Conservation (phyloP, 108 stramenopile genomes). For the Cyclotella kingstonii region DNA sequence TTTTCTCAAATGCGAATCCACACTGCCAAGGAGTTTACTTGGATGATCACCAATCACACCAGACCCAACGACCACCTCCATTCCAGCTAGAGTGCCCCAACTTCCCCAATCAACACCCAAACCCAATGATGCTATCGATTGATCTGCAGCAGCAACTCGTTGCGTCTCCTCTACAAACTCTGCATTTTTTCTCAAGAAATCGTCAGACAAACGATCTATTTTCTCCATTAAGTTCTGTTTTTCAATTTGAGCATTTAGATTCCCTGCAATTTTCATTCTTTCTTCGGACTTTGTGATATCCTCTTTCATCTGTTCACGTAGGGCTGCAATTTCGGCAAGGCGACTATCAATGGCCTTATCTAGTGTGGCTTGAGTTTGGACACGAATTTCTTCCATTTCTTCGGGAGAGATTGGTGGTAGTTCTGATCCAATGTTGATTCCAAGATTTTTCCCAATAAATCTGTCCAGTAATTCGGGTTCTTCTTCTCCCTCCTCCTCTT, state of each 20-base stretch:
- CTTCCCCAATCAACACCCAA: slow-evolving; percentile 50
- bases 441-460: slow-evolving; percentile 31
- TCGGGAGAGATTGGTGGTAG: slow-evolving; percentile 8
- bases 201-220: slow-evolving; percentile 58
- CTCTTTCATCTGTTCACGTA: slow-evolving; percentile 43
- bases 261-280: slow-evolving; percentile 41
- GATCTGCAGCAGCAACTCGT: slow-evolving; percentile 56
- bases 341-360: slow-evolving; percentile 53
- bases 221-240: slow-evolving; percentile 56
- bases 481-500: slow-evolving; percentile 17
- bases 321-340: slow-evolving; percentile 58
- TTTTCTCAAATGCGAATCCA: slow-evolving; percentile 30
- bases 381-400: slow-evolving; percentile 56
- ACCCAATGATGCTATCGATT: slow-evolving; percentile 43
- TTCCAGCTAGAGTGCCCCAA: slow-evolving; percentile 35
- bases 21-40: slow-evolving; percentile 35
- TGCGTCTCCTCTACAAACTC: slow-evolving; percentile 24
- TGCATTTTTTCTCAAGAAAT: slow-evolving; percentile 46
- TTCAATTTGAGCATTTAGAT: slow-evolving; percentile 31
- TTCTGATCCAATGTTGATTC: slow-evolving; percentile 19
- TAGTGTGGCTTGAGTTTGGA: slow-evolving; percentile 47
- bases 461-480: slow-evolving; percentile 18
- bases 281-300: slow-evolving; percentile 39
- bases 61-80: slow-evolving; percentile 41
- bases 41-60: slow-evolving; percentile 1